Conservation (phyloP, 2,329 filamentous ascomycete genomes). For the Clonostachys sp. region DNA sequence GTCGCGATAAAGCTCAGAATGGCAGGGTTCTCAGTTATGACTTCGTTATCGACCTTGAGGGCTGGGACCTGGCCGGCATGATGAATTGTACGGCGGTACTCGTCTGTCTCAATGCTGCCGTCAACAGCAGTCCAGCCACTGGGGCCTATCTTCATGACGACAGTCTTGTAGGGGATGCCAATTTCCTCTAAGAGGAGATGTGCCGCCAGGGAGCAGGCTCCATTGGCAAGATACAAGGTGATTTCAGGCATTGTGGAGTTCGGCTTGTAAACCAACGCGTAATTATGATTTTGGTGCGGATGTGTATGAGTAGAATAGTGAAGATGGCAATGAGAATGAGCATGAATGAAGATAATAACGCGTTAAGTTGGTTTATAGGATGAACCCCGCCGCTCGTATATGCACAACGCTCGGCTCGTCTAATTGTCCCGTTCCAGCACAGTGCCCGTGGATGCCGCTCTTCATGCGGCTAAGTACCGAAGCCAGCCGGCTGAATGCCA, state of each 20-base stretch:
- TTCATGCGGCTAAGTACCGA: too few relatives aligned
- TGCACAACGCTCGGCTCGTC: too few relatives aligned
- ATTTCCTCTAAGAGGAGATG: conserved; percentile 21
- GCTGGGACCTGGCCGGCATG: conserved; percentile 21
- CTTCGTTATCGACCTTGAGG: conserved; percentile 15
- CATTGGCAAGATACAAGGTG: conserved; percentile 19
- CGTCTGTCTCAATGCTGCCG: conserved; percentile 17
- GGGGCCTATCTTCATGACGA: conserved; percentile 10
- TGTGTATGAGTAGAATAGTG: too few relatives aligned
- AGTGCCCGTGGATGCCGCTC: too few relatives aligned
- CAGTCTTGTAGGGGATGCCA: conserved; percentile 12
- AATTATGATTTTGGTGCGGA: too few relatives aligned
- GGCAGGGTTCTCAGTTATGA: conserved; percentile 24
- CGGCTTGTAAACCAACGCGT: too few relatives aligned
- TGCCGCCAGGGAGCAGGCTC: conserved; percentile 19
- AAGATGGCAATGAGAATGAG: too few relatives aligned
- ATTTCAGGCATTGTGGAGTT: conserved; percentile 8
- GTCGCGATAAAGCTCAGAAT: conserved; percentile 22
- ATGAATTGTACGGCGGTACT: conserved; percentile 19
- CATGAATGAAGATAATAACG: too few relatives aligned
- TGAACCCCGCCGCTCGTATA: too few relatives aligned
- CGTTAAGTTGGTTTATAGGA: too few relatives aligned
- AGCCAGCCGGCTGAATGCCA: too few relatives aligned
- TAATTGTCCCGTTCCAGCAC: too few relatives aligned
- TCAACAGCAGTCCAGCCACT: conserved; percentile 15